These are phyloP conservation scores for Ophiostoma angusticollis DNA, from an alignment of 2,329 filamentous ascomycete species.

Conservation along the genomic window DNA sequence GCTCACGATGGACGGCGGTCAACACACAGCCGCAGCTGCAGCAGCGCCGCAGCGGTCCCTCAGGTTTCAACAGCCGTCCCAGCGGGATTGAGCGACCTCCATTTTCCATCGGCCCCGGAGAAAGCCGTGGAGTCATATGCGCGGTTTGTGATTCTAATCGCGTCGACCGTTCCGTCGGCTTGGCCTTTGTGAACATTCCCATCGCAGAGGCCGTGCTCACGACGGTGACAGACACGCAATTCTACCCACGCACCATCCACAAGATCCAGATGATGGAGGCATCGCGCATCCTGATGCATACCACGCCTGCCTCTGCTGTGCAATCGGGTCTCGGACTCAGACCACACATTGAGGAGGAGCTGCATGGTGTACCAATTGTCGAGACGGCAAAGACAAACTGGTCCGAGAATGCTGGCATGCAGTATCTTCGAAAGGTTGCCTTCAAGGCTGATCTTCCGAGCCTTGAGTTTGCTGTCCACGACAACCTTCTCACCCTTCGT, in stretches of 20 bases:
- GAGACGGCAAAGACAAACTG: constrained; percentile 61
- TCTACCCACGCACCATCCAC: constrained; percentile 76
- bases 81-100: constrained; percentile 6
- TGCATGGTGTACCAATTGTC: constrained; percentile 36
- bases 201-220: constrained; percentile 76
- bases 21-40: not conserved
- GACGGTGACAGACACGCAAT: constrained; percentile 87
- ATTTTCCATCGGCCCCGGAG: constrained; percentile 9
- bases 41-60: not conserved
- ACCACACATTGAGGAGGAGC: constrained; percentile 10
- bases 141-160: constrained; percentile 81
- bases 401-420: constrained; percentile 65
- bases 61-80: constrained; percentile 1
- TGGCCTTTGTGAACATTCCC: constrained; percentile 77
- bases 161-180: constrained; percentile 68
- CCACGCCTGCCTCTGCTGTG: constrained; percentile 51
- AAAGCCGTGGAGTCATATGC: constrained; percentile 40
- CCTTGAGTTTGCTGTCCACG: constrained; percentile 63
- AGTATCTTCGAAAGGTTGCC: constrained; percentile 67
- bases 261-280: constrained; percentile 75
- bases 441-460: constrained; percentile 69
- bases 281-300: constrained; percentile 65
- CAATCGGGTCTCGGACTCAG: constrained; percentile 45
- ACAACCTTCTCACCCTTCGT: constrained; percentile 78
- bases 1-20: not conserved